Percentiles rank a stretch among this genome's conserved stretches.
Evolutionary conservation across 345 rosid genomes (phyloP).

Genomic region (Erucastrum elatum): DNA sequence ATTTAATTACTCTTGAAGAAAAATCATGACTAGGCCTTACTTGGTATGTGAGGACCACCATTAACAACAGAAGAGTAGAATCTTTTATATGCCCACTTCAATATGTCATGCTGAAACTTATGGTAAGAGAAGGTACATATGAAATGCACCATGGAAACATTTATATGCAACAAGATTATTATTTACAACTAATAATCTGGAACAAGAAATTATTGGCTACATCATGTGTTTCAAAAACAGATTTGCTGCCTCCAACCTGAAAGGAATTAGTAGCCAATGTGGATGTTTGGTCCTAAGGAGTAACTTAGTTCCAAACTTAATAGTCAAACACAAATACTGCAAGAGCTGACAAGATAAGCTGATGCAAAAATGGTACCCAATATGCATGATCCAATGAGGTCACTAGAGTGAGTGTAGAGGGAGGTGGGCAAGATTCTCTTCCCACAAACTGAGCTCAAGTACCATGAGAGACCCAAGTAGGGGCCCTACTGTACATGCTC

Average conservation of each 20-base stretch:
- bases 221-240: constrained; percentile 16
- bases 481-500: constrained; percentile 51
- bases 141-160: constrained; percentile 15
- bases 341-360: constrained; percentile 30
- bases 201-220: background rate
- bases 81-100: constrained; percentile 16
- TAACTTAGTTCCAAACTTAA: constrained; percentile 30
- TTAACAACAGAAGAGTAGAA: constrained; percentile 25
- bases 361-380: constrained; percentile 53
- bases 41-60: constrained; percentile 40
- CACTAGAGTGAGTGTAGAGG: constrained; percentile 22
- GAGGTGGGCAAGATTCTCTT: constrained; percentile 37
- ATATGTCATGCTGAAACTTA: constrained; percentile 30
- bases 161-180: background rate
- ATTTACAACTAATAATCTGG: constrained; percentile 4
- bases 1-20: constrained; percentile 14
- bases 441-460: constrained; percentile 35
- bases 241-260: constrained; percentile 16
- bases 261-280: constrained; percentile 12
- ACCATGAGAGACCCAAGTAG: constrained; percentile 48
- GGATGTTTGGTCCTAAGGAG: constrained; percentile 29
- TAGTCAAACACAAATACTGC: constrained; percentile 44
- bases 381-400: constrained; percentile 37
- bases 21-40: constrained; percentile 21
- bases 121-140: constrained; percentile 2